phyloP scores from a whole-genome alignment of 768 basidiomycete species.

The Cyclocybe cylindracea region DNA sequence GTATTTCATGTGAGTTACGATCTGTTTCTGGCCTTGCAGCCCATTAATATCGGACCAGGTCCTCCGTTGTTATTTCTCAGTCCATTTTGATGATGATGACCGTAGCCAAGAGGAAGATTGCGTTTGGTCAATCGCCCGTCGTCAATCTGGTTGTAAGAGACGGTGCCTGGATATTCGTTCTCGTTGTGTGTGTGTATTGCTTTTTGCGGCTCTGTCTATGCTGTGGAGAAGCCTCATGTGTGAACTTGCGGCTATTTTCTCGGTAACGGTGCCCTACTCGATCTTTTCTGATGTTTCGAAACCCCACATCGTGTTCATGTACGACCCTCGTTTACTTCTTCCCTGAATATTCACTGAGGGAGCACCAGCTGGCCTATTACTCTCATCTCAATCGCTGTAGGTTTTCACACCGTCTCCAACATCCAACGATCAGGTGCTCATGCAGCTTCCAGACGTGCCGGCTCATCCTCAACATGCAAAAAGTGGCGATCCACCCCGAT shows the following conservation, averaged over 20 bases:
- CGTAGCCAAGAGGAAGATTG: conserved; percentile 15
- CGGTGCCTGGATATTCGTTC: conserved; percentile 16
- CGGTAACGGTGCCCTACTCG: conserved; percentile 16
- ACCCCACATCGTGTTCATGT: conserved; percentile 18
- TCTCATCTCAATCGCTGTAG: conserved; percentile 15
- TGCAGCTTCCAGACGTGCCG: conserved; percentile 10
- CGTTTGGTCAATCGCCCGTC: conserved; percentile 13
- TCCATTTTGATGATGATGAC: conserved; percentile 12
- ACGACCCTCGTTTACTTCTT: background rate
- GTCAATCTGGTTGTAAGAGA: conserved; percentile 16
- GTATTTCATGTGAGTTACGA: conserved; percentile 12
- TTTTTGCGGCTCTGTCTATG: background rate
- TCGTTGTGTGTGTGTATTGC: conserved; percentile 15
- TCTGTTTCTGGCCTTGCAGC: background rate
- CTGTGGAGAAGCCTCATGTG: background rate
- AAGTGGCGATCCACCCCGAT: conserved; percentile 3
- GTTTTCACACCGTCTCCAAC: background rate
- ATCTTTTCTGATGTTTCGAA: conserved; percentile 13
- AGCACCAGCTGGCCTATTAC: conserved; percentile 16
- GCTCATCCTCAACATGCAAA: conserved; percentile 16
- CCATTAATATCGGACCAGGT: conserved; percentile 1
- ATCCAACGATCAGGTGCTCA: background rate
- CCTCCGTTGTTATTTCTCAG: conserved; percentile 12
- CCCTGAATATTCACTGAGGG: background rate
- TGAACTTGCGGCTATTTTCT: conserved; percentile 11